A percentile compares a stretch with the other conserved stretches of the same genome.
These are phyloP conservation scores for Glaciozyma antarctica DNA, from an alignment of 768 basidiomycete genomes.

Conservation along the genomic window DNA sequence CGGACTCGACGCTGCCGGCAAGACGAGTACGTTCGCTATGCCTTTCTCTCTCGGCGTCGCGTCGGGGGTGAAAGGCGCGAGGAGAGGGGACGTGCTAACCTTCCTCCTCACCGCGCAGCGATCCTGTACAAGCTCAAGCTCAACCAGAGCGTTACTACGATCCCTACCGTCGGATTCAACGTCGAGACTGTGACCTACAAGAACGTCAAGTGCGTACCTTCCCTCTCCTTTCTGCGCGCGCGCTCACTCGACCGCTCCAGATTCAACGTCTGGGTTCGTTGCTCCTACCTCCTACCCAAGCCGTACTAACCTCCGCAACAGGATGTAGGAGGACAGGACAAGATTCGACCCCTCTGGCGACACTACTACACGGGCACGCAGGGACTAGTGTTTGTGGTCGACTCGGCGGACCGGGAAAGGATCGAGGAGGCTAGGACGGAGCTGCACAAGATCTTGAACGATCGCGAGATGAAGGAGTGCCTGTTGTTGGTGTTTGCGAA, in stretches of 20 bases:
- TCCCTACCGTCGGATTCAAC: slow-evolving; percentile 91
- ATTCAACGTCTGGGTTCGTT: slow-evolving; percentile 44
- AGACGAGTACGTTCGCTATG: slow-evolving; percentile 66
- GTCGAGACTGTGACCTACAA: slow-evolving; percentile 99
- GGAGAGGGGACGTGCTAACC: not conserved
- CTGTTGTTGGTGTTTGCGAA: slow-evolving; percentile 96
- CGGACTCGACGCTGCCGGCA: slow-evolving; percentile 93
- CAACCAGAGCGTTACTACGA: slow-evolving; percentile 96
- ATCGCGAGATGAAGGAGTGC: slow-evolving; percentile 97
- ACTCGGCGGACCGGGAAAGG: slow-evolving; percentile 88
- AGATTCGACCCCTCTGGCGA: slow-evolving; percentile 95
- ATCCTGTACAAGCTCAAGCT: slow-evolving; percentile 98
- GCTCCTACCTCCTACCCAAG: not conserved
- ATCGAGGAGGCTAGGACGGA: slow-evolving; percentile 96
- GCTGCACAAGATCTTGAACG: slow-evolving; percentile 86
- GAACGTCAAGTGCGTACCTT: slow-evolving; percentile 50
- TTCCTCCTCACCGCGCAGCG: slow-evolving; percentile 46
- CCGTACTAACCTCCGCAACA: slow-evolving; percentile 4
- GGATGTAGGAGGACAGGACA: slow-evolving; percentile 93
- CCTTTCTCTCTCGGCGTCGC: not conserved
- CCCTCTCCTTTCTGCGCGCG: not conserved
- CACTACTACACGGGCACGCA: slow-evolving; percentile 98
- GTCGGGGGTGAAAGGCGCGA: no score
- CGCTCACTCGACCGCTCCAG: not conserved
- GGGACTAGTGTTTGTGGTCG: slow-evolving; percentile 95